phyloP scores from a whole-genome alignment of 345 rosid species.

The Punica granatum region DNA sequence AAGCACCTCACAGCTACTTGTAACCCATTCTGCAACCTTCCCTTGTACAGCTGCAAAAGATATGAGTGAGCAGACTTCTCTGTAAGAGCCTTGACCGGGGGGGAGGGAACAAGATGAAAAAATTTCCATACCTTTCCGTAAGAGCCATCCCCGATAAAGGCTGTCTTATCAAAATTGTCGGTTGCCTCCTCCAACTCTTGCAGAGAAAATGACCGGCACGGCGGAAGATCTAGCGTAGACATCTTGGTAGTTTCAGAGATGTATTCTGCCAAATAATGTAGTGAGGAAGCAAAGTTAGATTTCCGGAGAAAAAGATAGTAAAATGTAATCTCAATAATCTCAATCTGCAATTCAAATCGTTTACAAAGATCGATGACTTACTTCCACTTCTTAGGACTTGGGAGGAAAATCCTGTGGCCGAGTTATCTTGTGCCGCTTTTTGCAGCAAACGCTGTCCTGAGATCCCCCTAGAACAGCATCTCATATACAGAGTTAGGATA shows the following conservation, averaged over 20 bases:
- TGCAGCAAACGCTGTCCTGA: conserved; percentile 48
- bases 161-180: conserved; percentile 27
- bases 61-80: background rate
- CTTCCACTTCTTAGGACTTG: conserved; percentile 52
- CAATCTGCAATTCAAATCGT: background rate
- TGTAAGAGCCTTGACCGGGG: background rate
- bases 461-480: conserved; percentile 24
- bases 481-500: conserved; percentile 28
- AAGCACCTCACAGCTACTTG: conserved; percentile 40
- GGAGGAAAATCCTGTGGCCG: conserved; percentile 40
- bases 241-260: conserved; percentile 25
- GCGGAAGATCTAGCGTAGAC: conserved; percentile 22
- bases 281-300: background rate
- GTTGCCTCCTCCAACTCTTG: conserved; percentile 41
- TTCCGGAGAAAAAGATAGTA: background rate
- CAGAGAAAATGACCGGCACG: conserved; percentile 29
- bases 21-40: conserved; percentile 33
- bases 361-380: conserved; percentile 22
- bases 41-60: conserved; percentile 34
- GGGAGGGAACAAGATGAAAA: background rate
- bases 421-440: conserved; percentile 36
- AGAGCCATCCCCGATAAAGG: conserved; percentile 36
- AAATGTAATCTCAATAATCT: no score
- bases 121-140: conserved; percentile 35
- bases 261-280: conserved; percentile 20